Evolutionary conservation across 495 filamentous ascomycete genomes (phyloP).

Genomic region (Penicillium odoratum): DNA sequence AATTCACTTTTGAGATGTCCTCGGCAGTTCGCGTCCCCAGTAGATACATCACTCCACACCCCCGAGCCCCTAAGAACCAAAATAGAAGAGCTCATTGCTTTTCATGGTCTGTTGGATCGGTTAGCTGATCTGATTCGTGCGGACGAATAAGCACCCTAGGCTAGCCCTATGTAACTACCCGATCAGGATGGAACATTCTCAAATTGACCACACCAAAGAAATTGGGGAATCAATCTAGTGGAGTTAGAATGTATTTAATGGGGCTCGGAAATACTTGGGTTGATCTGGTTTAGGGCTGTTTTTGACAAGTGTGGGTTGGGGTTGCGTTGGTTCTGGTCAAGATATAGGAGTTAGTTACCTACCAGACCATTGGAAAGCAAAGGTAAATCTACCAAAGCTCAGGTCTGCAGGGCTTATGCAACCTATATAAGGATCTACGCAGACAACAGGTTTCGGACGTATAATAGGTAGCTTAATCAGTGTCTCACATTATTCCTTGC

Average conservation of each 20-base stretch:
- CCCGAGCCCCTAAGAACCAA: neutral
- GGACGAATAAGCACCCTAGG: conserved; percentile 15
- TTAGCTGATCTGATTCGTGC: conserved; percentile 13
- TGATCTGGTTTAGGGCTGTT: conserved; percentile 20
- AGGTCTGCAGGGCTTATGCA: neutral
- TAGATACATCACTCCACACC: conserved; percentile 19
- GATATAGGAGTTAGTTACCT: neutral
- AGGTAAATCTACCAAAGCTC: too few species aligned
- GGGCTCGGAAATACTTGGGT: conserved; percentile 8
- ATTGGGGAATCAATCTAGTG: conserved; percentile 1
- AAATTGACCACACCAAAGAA: conserved; percentile 19
- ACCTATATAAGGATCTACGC: neutral
- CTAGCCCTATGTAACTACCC: conserved; percentile 27
- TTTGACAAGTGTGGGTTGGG: neutral
- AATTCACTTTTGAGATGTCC: neutral
- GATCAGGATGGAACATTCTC: conserved; percentile 28
- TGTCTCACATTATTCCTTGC: conserved; percentile 12
- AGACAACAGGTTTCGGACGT: too few species aligned
- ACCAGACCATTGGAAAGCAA: too few species aligned
- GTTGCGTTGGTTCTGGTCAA: conserved; percentile 1
- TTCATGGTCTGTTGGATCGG: conserved; percentile 18
- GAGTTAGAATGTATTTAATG: neutral
- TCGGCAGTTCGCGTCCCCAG: conserved; percentile 20
- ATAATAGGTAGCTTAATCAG: neutral
- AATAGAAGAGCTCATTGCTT: neutral